Conservation (phyloP, 768 basidiomycete species). For the Amanita rimosa region DNA sequence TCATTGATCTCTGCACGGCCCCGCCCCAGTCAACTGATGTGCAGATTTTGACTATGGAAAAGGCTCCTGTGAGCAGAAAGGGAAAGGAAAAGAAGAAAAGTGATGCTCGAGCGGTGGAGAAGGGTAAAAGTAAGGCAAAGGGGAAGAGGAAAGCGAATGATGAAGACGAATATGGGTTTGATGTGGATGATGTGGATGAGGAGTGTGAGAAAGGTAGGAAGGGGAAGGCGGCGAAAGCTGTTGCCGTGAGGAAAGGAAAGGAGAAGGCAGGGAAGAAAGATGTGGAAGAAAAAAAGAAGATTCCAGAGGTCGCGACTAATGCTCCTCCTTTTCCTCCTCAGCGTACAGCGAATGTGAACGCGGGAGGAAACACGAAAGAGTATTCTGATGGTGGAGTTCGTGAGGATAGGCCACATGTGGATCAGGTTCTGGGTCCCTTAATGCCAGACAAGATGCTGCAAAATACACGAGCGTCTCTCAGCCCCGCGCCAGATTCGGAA, state of each 20-base stretch:
- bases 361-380: conserved; percentile 21
- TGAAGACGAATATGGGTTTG: conserved; percentile 4
- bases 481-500: conserved; percentile 18
- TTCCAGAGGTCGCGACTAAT: conserved; percentile 14
- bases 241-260: conserved; percentile 14
- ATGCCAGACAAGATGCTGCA: background rate
- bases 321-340: conserved; percentile 5
- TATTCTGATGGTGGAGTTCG: conserved; percentile 26
- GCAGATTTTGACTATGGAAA: conserved; percentile 1
- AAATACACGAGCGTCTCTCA: conserved; percentile 11
- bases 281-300: conserved; percentile 11
- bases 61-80: background rate
- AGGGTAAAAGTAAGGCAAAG: conserved; percentile 11
- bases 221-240: conserved; percentile 11
- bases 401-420: conserved; percentile 21
- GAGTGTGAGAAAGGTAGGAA: background rate
- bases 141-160: conserved; percentile 10
- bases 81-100: conserved; percentile 12
- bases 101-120: conserved; percentile 16
- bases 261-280: conserved; percentile 17
- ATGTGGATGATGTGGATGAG: background rate
- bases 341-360: conserved; percentile 19
- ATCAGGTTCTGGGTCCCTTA: conserved; percentile 3
- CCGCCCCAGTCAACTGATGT: conserved; percentile 12
- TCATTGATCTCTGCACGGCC: conserved; percentile 20